phyloP scores from a whole-genome alignment of 2,329 filamentous ascomycete genomes.

The Coniella vitis region DNA sequence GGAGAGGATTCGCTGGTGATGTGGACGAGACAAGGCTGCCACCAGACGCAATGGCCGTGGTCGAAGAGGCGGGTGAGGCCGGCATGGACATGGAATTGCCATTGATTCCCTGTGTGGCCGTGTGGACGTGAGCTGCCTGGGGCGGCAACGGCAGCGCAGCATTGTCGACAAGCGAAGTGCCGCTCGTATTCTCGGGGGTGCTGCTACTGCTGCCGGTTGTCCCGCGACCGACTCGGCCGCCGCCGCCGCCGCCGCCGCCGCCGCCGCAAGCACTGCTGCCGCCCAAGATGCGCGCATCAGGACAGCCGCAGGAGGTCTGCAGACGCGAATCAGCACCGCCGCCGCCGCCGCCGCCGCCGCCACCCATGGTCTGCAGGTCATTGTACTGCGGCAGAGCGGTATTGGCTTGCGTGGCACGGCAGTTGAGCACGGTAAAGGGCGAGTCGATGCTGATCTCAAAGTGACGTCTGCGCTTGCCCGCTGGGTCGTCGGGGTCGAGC shows the following conservation, averaged over 20 bases:
- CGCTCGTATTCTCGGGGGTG: constrained; percentile 54
- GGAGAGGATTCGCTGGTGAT: constrained; percentile 25
- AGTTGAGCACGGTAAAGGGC: constrained; percentile 87
- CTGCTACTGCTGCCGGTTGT: constrained; percentile 36
- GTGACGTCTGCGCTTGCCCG: constrained; percentile 67
- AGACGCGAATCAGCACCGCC: constrained; percentile 32
- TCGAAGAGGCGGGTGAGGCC: not conserved
- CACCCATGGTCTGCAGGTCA: constrained; percentile 44
- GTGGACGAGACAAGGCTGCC: constrained; percentile 19
- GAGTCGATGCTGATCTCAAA: constrained; percentile 97
- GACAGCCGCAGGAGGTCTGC: constrained; percentile 47
- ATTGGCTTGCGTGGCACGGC: constrained; percentile 86
- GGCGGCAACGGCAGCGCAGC: constrained; percentile 40
- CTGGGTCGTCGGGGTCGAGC: constrained; percentile 68
- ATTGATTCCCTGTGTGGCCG: constrained; percentile 11
- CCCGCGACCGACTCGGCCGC: constrained; percentile 33
- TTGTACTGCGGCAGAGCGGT: constrained; percentile 76
- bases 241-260: constrained; percentile 22
- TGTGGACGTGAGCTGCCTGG: constrained; percentile 49
- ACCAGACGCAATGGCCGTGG: too few relatives aligned
- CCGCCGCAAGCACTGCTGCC: too few relatives aligned
- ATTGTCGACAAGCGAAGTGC: constrained; percentile 34
- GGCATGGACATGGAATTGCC: constrained; percentile 7
- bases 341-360: constrained; percentile 30
- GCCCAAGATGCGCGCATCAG: constrained; percentile 38